Conservation (phyloP, 2,329 filamentous ascomycete genomes). For the Polytolypa hystricis region DNA sequence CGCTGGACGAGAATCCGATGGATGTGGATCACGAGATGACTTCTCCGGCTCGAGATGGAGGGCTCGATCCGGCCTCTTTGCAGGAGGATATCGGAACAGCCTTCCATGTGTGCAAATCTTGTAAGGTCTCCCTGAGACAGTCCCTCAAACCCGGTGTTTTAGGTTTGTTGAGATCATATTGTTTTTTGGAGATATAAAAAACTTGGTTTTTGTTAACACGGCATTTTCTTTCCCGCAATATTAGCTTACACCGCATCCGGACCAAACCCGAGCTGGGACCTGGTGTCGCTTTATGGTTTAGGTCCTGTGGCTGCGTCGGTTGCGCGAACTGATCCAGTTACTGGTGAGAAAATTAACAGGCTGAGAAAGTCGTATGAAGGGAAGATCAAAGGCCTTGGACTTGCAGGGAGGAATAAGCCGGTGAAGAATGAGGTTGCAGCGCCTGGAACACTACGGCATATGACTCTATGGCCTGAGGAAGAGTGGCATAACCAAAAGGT, state of each 20-base stretch:
- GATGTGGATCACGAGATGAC: conserved; percentile 25
- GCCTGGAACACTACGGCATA: conserved; percentile 27
- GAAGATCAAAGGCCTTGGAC: conserved; percentile 36
- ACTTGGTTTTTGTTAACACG: too few relatives aligned
- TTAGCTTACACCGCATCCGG: conserved; percentile 39
- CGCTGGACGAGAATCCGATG: conserved; percentile 26
- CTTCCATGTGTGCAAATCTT: conserved; percentile 39
- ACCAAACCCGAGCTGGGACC: conserved; percentile 47
- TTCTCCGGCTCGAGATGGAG: conserved; percentile 14
- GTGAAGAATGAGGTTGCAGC: conserved; percentile 33
- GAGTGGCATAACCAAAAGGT: conserved; percentile 42
- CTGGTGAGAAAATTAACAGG: conserved; percentile 55
- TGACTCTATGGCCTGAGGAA: conserved; percentile 40
- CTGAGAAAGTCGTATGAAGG: conserved; percentile 46
- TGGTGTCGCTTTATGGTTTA: conserved; percentile 49
- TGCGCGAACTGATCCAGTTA: conserved; percentile 47
- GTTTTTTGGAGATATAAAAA: conserved; percentile 23
- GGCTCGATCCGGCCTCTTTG: conserved; percentile 30
- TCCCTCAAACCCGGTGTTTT: conserved; percentile 5
- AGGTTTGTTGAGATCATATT: conserved; percentile 19
- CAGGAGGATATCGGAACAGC: conserved; percentile 36
- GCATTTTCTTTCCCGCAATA: conserved; percentile 20
- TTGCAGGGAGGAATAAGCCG: conserved; percentile 39
- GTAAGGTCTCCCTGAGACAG: conserved; percentile 37
- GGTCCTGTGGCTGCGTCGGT: conserved; percentile 47